Evolutionary conservation across 2,329 filamentous ascomycete species (phyloP), one percentile per base, ranked within the genome.

Genomic region (Periconia digitata): DNA sequence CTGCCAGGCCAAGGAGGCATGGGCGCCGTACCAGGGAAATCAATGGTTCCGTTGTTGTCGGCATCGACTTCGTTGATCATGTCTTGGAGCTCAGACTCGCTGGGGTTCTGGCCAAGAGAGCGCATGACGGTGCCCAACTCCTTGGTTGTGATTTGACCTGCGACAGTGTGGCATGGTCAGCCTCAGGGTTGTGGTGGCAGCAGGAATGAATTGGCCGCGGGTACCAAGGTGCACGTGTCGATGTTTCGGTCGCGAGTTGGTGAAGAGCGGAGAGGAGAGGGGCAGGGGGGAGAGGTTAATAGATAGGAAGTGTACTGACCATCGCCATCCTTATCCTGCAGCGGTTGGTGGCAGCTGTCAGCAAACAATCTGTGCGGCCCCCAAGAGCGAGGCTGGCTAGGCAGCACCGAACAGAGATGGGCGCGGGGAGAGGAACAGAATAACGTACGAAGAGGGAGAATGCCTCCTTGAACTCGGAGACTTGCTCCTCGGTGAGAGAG

Each of bases 391-490:
- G 55, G 27, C 10, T 50, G 44, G 51, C 55, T 46, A 66, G 66
- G 63, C 65, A 64, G 54, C 60, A 55, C 43, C 47, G 43, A 47
- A 32, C 18, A 37, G 35, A 29, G 23, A 43, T 40, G 44, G 53
- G 47, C 32, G 32, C 18, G 21, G 15, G 37, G 38, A 51, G 47
- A 37, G 34, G 46, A 23, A 15, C 36, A 37, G 51, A 47, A 44
- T 35, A 46, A 86, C 94, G 87, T 87, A 99, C 94, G 78, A 99
- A 99, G 62, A 99, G 90, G 75, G 94, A 99, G 81, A 99, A 99
- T 47, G 94, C 94, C 82, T 99, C 94, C 89, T 97, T 99, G 84
- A 97, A 99, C 82, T 99, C 94, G 74, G 94, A 97, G 75, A 99
- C 94, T 85, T 99, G 94, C 81, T 99, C 94, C 84, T 99, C 94